Base-by-base conservation (phyloP, 805 yeast species). In the Sugiyamaella qingdaonensis region DNA sequence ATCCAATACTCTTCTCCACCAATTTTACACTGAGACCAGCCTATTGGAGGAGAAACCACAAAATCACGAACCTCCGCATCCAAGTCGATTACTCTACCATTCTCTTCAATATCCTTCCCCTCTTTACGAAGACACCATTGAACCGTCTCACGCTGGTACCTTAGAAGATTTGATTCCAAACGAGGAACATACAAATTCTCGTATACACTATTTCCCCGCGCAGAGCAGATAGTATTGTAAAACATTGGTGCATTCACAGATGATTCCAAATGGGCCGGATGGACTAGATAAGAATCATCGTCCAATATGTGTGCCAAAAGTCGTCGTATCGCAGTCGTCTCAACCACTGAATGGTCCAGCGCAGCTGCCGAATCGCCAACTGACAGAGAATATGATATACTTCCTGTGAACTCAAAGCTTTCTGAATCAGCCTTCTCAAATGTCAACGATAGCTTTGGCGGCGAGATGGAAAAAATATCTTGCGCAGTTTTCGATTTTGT, bases 51-150 rank as follows among this genome's bases (percentile, higher is more conserved):
- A 32, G 61, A 45, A 7, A 68, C 58, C 5, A 58, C 59, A 18
- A 34, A 46, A 49, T 59, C 56, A 10, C 53, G 45, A 27, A 54
- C 46, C 54, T 54, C 46, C 13, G 51, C 50, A 34, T 60, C 64
- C 5, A 64, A 39, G 18, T 58, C 64, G 2, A 45, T 56, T 1
- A 70, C 56, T 3, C 27, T 18, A 2, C 48, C 52, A 11, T 4
- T 16, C 13, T 32, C 27, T 10, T 21, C 35, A 11, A 66, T 41
- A 2, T 57, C 55, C 48, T 60, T 68, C 11, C 75, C 73, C 53
- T 72, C 76, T 34, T 61, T 53, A 1, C 59, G 51, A n/a, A 72
- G 52, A 10, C 65, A 59, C 75, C 76, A 72, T 11, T 60, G 45
- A 2, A 72, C 69, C 1, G 75, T 60, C 29, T 68, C 70, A 33